Percentiles rank a stretch among this genome's conserved stretches.
These are phyloP conservation scores for Globisporangium irregulare DNA, from an alignment of 352 stramenopile genomes.

Conservation along the genomic window DNA sequence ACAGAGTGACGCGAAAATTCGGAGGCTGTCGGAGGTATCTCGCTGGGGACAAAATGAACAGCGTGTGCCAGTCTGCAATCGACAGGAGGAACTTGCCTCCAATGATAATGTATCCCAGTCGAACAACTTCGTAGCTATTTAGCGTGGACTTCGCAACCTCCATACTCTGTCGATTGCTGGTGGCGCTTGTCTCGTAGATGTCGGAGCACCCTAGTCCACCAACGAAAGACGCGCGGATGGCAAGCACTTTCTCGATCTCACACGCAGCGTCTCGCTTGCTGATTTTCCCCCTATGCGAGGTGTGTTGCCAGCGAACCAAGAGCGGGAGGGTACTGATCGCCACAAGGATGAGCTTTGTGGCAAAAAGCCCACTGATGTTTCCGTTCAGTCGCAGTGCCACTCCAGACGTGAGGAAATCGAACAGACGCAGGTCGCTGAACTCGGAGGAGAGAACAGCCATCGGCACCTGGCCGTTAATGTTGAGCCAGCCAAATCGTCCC, in stretches of 20 bases:
- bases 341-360: slow-evolving; percentile 13
- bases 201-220: slow-evolving; percentile 10
- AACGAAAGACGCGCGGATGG: slow-evolving; percentile 14
- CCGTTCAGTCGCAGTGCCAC: slow-evolving; percentile 16
- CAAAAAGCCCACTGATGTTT: slow-evolving; percentile 11
- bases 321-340: slow-evolving; percentile 14
- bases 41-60: slow-evolving; percentile 21
- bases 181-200: slow-evolving; percentile 3
- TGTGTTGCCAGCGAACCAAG: slow-evolving; percentile 11
- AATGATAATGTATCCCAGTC: slow-evolving; percentile 19
- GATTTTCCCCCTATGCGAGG: slow-evolving; percentile 3
- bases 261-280: background rate
- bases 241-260: slow-evolving; percentile 14
- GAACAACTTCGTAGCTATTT: slow-evolving; percentile 19
- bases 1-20: slow-evolving; percentile 29
- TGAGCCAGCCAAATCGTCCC: slow-evolving; percentile 3
- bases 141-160: slow-evolving; percentile 1
- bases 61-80: slow-evolving; percentile 23
- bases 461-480: background rate
- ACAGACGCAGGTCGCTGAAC: slow-evolving; percentile 10
- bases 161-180: background rate
- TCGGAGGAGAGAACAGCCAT: slow-evolving; percentile 12
- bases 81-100: slow-evolving; percentile 15
- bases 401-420: slow-evolving; percentile 8
- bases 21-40: slow-evolving; percentile 19